Evolutionary conservation across 768 basidiomycete genomes (phyloP), one percentile per base, ranked within the genome.

Genomic region (Russula virescens): DNA sequence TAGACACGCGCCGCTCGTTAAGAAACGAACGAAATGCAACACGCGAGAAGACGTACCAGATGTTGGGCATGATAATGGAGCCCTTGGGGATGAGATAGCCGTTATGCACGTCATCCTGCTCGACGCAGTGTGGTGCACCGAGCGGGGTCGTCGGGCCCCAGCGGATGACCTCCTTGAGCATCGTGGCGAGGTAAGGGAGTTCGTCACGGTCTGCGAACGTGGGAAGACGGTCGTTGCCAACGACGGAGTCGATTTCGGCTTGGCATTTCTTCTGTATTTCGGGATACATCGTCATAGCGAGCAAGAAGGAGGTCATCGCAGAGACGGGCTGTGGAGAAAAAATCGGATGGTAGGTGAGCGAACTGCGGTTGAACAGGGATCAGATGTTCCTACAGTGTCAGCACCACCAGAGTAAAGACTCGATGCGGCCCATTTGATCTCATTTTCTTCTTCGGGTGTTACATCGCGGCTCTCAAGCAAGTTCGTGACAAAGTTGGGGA

Each of bases 11-110:
- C 19, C 31, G 55, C n/a, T 10, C 21, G 18, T 13, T 18, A 25
- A 4, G 26, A 11, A 25, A 25, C 42, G 11, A 19, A 25, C 42
- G 2, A 8, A 4, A 43, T 3, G 38, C 18, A 43, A 8, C 16
- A 3, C 6, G 11, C 11, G 10, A 7, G 9, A 49, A 19, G 14
- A 2, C 67, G 18, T 53, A 76, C 77, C 72, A 73, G 53, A 73
- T 68, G 55, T 78, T 78, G 0, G 71, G 62, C 55, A 76, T 66
- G 21, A 77, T 63, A 42, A 75, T 68, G 0, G 75, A 72, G 10
- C 74, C 76, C 49, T 73, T 74, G 5, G 76, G 76, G n/a, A 79
- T 75, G 49, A 72, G 69, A 67, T 73, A 74, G 1, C 72, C 74
- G 0, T 75, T 60, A 60, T 79, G 76, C 0, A 70, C 69, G 50